Percentiles rank a stretch among this genome's conserved stretches.
These are phyloP conservation scores for Bipolaris gigantea DNA, from an alignment of 2,329 filamentous ascomycete genomes.

Conservation along the genomic window DNA sequence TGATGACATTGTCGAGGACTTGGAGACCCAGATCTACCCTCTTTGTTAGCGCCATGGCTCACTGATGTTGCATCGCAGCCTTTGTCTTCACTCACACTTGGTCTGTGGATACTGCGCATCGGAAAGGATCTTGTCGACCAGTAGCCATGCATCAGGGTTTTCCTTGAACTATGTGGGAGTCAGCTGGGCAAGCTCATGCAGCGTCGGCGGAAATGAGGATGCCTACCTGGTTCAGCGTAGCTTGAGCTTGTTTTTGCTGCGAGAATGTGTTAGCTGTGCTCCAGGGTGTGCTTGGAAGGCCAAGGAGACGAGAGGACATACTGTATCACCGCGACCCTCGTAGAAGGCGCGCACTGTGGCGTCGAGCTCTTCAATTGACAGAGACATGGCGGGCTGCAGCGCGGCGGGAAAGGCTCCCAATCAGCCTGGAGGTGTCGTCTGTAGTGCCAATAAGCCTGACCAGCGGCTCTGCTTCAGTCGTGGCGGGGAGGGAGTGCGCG, in stretches of 20 bases:
- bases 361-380: slow-evolving; percentile 92
- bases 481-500: slow-evolving; percentile 11
- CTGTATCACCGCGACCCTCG: slow-evolving; percentile 91
- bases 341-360: slow-evolving; percentile 95
- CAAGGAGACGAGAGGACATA: slow-evolving; percentile 51
- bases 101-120: slow-evolving; percentile 93
- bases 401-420: slow-evolving; percentile 41
- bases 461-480: slow-evolving; percentile 11
- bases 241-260: slow-evolving; percentile 95
- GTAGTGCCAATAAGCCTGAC: slow-evolving; percentile 26
- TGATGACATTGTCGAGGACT: slow-evolving; percentile 96
- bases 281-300: slow-evolving; percentile 14
- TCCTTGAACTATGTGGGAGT: slow-evolving; percentile 80
- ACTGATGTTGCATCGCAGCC: slow-evolving; percentile 16
- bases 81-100: slow-evolving; percentile 69
- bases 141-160: slow-evolving; percentile 95
- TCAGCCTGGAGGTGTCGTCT: slow-evolving; percentile 25
- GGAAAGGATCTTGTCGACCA: slow-evolving; percentile 95
- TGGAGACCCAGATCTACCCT: slow-evolving; percentile 82
- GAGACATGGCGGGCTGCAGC: slow-evolving; percentile 56
- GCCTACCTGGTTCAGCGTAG: slow-evolving; percentile 85
- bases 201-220: slow-evolving; percentile 13
- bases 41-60: slow-evolving; percentile 36
- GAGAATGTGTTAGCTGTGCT: slow-evolving; percentile 44
- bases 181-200: slow-evolving; percentile 14